Percentiles rank a stretch among this genome's conserved stretches.
phyloP scores from a whole-genome alignment of 208 protist species.

The Wallacemonas rigidus region DNA sequence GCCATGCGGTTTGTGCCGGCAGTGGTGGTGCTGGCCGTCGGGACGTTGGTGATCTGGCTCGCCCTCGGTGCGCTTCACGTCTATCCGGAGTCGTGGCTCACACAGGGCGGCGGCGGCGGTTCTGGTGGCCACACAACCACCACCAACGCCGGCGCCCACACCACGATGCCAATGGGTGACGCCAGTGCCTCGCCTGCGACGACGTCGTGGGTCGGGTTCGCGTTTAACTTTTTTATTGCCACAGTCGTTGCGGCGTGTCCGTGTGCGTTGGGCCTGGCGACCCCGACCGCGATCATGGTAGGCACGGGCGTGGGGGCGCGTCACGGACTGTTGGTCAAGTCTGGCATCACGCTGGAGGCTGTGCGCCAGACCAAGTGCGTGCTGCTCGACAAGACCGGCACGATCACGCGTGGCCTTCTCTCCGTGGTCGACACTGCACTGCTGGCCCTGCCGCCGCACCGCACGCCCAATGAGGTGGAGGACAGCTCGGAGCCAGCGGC shows the following conservation, averaged over 20 bases:
- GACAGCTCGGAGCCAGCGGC: neutral
- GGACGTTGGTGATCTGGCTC: conserved; percentile 93
- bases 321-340: conserved; percentile 94
- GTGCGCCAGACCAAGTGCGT: conserved; percentile 78
- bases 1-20: conserved; percentile 93
- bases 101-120: conserved; percentile 6
- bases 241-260: conserved; percentile 97
- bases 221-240: conserved; percentile 94
- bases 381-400: conserved; percentile 98
- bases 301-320: conserved; percentile 94
- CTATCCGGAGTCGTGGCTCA: conserved; percentile 72
- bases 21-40: conserved; percentile 86
- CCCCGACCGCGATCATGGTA: conserved; percentile 97
- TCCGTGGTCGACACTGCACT: conserved; percentile 51
- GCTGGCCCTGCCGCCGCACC: conserved; percentile 13
- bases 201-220: conserved; percentile 65
- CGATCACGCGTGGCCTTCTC: conserved; percentile 93
- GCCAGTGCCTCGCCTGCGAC: neutral
- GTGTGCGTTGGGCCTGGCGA: conserved; percentile 96
- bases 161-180: too few species aligned
- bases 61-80: conserved; percentile 53
- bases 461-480: neutral
- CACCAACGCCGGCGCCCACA: too few species aligned
- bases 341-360: conserved; percentile 87
- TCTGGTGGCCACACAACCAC: neutral